Conservation (phyloP, 352 stramenopile species). For the Peronosclerospora sorghi region DNA sequence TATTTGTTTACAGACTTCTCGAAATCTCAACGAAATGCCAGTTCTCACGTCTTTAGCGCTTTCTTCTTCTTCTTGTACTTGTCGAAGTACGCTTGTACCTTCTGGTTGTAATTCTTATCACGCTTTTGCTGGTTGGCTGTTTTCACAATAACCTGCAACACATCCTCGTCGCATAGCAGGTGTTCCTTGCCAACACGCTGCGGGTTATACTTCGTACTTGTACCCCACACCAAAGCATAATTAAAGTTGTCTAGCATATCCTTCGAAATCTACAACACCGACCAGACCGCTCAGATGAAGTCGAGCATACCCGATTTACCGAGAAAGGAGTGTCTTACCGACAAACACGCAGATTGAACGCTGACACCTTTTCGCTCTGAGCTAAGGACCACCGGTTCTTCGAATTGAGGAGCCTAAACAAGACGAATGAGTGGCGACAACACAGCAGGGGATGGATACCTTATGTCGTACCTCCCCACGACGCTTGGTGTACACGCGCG, state of each 20-base stretch:
- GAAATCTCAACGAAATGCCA: neutral
- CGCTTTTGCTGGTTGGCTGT: slow-evolving; percentile 97
- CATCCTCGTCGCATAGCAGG: slow-evolving; percentile 95
- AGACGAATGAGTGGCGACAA: neutral
- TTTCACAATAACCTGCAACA: slow-evolving; percentile 97
- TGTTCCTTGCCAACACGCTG: slow-evolving; percentile 94
- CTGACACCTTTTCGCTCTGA: slow-evolving; percentile 74
- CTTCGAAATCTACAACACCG: slow-evolving; percentile 65
- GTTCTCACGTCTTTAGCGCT: slow-evolving; percentile 76
- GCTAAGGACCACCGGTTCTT: slow-evolving; percentile 75
- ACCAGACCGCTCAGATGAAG: neutral
- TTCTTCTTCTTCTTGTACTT: slow-evolving; percentile 95
- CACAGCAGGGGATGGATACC: neutral
- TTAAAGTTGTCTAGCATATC: slow-evolving; percentile 95
- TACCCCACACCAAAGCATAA: slow-evolving; percentile 97
- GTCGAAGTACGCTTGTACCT: slow-evolving; percentile 93
- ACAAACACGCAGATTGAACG: slow-evolving; percentile 73
- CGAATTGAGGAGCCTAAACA: slow-evolving; percentile 53
- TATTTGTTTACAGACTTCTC: neutral
- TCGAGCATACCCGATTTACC: neutral
- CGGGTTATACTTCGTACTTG: slow-evolving; percentile 96
- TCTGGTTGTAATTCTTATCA: slow-evolving; percentile 95
- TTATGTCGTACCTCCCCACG: slow-evolving; percentile 53
- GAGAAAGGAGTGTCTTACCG: slow-evolving; percentile 32
- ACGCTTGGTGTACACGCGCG: slow-evolving; percentile 83